A percentile compares a stretch with the other conserved stretches of the same genome.
Conservation (phyloP, 257 asterid genomes). For the Anisodus tanguticus region DNA sequence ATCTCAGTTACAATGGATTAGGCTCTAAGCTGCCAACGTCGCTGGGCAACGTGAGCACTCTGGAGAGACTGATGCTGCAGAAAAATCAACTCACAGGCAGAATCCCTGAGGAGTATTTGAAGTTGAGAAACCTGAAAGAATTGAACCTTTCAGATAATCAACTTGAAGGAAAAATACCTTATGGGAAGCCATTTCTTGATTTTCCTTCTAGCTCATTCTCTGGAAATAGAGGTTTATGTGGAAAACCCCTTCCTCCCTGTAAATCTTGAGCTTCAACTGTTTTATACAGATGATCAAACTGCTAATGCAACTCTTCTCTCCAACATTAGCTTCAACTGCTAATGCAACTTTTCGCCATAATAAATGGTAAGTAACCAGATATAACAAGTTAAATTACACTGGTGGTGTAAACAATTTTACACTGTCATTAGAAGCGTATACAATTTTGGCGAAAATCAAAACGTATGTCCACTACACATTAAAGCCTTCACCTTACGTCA, state of each 20-base stretch:
- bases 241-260: slow-evolving; percentile 61
- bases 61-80: slow-evolving; percentile 62
- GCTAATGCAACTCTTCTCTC: neutral
- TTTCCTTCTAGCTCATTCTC: slow-evolving; percentile 54
- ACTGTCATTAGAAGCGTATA: neutral
- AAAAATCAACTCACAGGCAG: slow-evolving; percentile 56
- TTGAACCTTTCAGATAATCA: slow-evolving; percentile 54
- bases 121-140: slow-evolving; percentile 50
- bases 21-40: slow-evolving; percentile 47
- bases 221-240: slow-evolving; percentile 63
- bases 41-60: slow-evolving; percentile 45
- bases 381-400: neutral
- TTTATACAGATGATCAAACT: neutral
- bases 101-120: slow-evolving; percentile 53
- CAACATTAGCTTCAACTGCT: too few relatives aligned
- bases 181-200: slow-evolving; percentile 51
- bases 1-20: slow-evolving; percentile 59
- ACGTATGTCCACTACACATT: neutral
- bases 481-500: too few relatives aligned
- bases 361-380: neutral
- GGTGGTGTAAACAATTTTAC: neutral
- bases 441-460: neutral
- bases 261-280: slow-evolving; percentile 22
- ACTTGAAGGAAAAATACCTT: slow-evolving; percentile 62
- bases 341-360: too few relatives aligned